Percentiles rank a stretch among this genome's conserved stretches.
These are phyloP conservation scores for Penicillium turbatum DNA, from an alignment of 495 filamentous ascomycete genomes.

Conservation along the genomic window DNA sequence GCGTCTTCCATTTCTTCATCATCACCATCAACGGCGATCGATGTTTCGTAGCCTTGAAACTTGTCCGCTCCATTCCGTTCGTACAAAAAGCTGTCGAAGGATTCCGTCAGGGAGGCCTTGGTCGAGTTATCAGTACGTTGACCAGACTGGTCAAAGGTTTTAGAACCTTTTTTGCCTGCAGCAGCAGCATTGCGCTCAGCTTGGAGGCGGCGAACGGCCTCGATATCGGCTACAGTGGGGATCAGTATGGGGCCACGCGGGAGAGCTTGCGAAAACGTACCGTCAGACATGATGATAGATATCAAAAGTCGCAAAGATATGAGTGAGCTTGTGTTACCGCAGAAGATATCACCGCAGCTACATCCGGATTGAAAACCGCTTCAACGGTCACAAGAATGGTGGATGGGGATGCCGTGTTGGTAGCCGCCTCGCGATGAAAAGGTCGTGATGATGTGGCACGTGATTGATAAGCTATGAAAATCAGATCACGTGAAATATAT, in stretches of 20 bases:
- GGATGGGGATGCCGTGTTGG: constrained; percentile 17
- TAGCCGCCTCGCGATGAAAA: constrained; percentile 23
- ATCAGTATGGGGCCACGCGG: constrained; percentile 25
- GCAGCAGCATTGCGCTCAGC: constrained; percentile 87
- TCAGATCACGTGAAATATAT: background rate
- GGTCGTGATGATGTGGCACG: constrained; percentile 17
- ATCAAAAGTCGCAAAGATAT: constrained; percentile 21
- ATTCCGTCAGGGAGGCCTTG: constrained; percentile 92
- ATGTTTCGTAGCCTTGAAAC: constrained; percentile 85
- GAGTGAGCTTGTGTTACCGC: constrained; percentile 29
- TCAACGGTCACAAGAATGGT: constrained; percentile 29
- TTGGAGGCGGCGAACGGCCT: constrained; percentile 76
- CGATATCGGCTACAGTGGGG: constrained; percentile 63
- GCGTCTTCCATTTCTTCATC: constrained; percentile 82
- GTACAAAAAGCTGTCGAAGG: constrained; percentile 91
- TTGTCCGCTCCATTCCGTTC: constrained; percentile 74
- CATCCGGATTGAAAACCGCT: constrained; percentile 39
- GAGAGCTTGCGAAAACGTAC: constrained; percentile 35
- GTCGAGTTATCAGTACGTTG: constrained; percentile 88
- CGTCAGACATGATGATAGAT: constrained; percentile 54
- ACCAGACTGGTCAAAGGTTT: constrained; percentile 77
- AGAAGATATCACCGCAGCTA: constrained; percentile 34
- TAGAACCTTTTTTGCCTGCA: constrained; percentile 78
- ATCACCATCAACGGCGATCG: constrained; percentile 75
- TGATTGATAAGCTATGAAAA: background rate